Conservation (phyloP, 176 grass and related monocot genomes). For the Typha latifolia region DNA sequence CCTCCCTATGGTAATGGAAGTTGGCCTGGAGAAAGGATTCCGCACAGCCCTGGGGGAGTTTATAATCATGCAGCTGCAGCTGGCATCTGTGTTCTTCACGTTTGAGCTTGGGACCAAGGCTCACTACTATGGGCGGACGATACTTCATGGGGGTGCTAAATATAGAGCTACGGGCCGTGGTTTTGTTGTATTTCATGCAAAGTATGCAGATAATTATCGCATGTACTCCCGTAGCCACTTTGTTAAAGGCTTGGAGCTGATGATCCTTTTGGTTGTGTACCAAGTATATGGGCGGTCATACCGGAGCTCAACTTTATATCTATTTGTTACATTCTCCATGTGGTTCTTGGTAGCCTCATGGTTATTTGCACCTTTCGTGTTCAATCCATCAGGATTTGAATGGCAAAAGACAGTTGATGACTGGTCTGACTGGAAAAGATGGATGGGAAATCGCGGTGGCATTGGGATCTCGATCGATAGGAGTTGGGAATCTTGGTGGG, state of each 20-base stretch:
- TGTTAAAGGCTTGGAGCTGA: conserved; percentile 79
- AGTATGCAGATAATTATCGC: conserved; percentile 87
- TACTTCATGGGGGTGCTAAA: conserved; percentile 82
- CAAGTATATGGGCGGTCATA: conserved; percentile 66
- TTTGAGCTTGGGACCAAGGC: conserved; percentile 93
- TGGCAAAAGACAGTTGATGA: conserved; percentile 93
- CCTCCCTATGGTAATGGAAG: conserved; percentile 91
- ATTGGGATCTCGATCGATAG: conserved; percentile 58
- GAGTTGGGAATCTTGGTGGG: conserved; percentile 98
- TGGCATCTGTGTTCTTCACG: conserved; percentile 88
- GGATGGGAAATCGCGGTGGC: conserved; percentile 77
- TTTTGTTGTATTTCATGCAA: conserved; percentile 82
- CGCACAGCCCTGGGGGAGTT: conserved; percentile 85
- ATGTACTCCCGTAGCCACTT: conserved; percentile 97
- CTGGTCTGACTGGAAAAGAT: conserved; percentile 84
- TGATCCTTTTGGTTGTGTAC: conserved; percentile 77
- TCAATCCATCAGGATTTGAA: conserved; percentile 90
- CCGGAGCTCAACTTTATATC: conserved; percentile 58
- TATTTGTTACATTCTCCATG: conserved; percentile 81
- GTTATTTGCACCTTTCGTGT: conserved; percentile 81
- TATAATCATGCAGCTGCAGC: conserved; percentile 90
- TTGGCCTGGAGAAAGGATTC: conserved; percentile 94
- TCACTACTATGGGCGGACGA: conserved; percentile 89
- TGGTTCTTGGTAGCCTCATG: conserved; percentile 91
- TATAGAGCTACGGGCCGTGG: conserved; percentile 76